phyloP scores from a whole-genome alignment of 352 stramenopile genomes.

The Globisporangium viniferum region DNA sequence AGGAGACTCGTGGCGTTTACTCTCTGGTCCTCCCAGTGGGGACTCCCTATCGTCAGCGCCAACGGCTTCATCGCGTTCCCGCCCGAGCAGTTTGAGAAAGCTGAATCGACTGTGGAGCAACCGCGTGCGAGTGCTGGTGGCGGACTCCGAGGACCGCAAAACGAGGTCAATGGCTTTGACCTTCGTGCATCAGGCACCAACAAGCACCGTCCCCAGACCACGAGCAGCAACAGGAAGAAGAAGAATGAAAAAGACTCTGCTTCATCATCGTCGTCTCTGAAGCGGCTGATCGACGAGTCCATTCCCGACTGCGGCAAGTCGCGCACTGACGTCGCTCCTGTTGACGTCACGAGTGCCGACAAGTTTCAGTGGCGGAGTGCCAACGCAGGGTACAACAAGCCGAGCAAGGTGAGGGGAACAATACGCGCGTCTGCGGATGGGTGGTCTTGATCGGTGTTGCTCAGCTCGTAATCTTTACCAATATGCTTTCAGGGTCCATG shows the following conservation, averaged over 20 bases:
- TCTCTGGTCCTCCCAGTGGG: not conserved
- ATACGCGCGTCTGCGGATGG: not conserved
- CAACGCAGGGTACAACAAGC: conserved; percentile 2
- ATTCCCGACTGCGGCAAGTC: conserved; percentile 17
- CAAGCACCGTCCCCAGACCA: not conserved
- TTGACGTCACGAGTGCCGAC: conserved; percentile 15
- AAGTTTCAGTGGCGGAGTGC: conserved; percentile 25
- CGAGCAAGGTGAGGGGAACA: conserved; percentile 9
- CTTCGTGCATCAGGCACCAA: too few species aligned
- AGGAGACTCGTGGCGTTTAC: not conserved
- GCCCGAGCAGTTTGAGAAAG: conserved; percentile 12
- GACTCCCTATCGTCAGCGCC: not conserved
- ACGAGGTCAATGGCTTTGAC: too few species aligned
- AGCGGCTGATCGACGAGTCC: conserved; percentile 18
- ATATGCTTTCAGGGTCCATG: conserved; percentile 27
- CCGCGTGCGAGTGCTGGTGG: not conserved
- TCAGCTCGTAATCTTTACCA: too few species aligned
- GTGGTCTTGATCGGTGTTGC: not conserved
- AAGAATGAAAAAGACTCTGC: not conserved
- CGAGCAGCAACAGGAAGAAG: not conserved
- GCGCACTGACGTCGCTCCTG: conserved; percentile 3
- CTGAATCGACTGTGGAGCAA: not conserved
- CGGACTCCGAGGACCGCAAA: not conserved
- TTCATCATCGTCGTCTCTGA: not conserved
- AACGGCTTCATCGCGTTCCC: conserved; percentile 19